Percentiles rank a stretch among this genome's conserved stretches.
These are phyloP conservation scores for Alternaria incomplexa DNA, from an alignment of 2,329 filamentous ascomycete species.

Conservation along the genomic window DNA sequence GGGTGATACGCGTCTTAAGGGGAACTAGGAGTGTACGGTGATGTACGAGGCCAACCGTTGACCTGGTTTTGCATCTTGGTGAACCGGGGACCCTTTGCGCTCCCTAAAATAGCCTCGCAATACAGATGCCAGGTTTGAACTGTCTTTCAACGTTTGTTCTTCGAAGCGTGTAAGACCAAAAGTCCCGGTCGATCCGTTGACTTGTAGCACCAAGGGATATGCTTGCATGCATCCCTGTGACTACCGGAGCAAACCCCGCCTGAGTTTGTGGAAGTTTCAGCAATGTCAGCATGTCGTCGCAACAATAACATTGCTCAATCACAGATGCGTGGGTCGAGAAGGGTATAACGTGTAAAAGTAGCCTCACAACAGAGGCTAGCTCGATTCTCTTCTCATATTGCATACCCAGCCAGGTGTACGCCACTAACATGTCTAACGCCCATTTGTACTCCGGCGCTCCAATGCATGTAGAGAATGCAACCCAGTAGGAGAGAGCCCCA, in stretches of 20 bases:
- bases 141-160: not conserved
- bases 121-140: not conserved
- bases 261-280: not conserved
- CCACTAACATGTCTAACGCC: constrained; percentile 8
- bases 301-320: not conserved
- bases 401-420: not conserved
- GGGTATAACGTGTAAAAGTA: not conserved
- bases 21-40: not conserved
- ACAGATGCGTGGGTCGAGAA: not conserved
- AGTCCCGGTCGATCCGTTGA: not conserved
- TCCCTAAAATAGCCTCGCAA: not conserved
- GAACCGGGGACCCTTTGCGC: not conserved
- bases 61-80: not conserved
- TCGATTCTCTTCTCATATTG: constrained; percentile 7
- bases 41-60: not conserved
- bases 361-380: not conserved
- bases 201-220: not conserved
- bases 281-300: not conserved
- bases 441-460: constrained; percentile 16
- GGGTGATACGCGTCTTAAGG: not conserved
- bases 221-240: not conserved
- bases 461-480: constrained; percentile 13
- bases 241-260: not conserved
- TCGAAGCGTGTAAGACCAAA: not conserved
- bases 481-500: not conserved